A percentile compares a stretch with the other conserved stretches of the same genome.
These are phyloP conservation scores for Plasmodium adleri DNA, from an alignment of 169 alveolate genomes.

Conservation along the genomic window DNA sequence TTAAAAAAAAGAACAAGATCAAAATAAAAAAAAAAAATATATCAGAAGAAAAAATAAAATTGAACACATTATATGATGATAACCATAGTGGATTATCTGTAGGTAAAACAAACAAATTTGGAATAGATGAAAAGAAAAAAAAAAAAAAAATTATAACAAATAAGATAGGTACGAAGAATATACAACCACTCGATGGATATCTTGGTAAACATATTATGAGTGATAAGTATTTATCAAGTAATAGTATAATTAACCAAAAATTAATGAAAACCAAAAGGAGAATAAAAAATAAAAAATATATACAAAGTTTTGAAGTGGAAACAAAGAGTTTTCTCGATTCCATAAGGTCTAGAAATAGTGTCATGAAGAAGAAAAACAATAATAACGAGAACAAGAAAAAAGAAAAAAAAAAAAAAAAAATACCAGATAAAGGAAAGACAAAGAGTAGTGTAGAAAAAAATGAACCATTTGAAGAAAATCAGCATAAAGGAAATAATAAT, in stretches of 20 bases:
- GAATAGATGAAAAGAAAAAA: slow-evolving; percentile 3
- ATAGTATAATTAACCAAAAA: slow-evolving; percentile 6
- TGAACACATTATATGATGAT: slow-evolving; percentile 15
- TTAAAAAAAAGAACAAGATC: slow-evolving; percentile 4
- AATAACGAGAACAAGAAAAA: slow-evolving; percentile 10
- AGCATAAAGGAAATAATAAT: slow-evolving; percentile 6
- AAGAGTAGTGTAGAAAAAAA: slow-evolving; percentile 31
- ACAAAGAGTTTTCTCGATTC: background rate
- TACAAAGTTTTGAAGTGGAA: background rate
- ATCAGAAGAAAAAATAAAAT: slow-evolving; percentile 26
- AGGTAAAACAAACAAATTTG: slow-evolving; percentile 9
- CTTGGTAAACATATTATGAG: background rate
- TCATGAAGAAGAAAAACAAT: background rate
- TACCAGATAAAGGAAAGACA: slow-evolving; percentile 29
- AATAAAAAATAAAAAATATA: background rate
- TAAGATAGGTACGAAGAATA: slow-evolving; percentile 15
- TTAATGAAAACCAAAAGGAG: background rate
- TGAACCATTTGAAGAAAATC: slow-evolving; percentile 36
- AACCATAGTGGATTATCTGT: background rate
- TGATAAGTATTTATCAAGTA: slow-evolving; percentile 3
- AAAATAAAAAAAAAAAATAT: slow-evolving; percentile 12
- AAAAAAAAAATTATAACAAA: slow-evolving; percentile 1
- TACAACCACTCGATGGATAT: background rate
- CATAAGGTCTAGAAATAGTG: too few relatives aligned
- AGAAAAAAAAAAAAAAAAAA: slow-evolving; percentile 12